phyloP scores from a whole-genome alignment of 2,329 filamentous ascomycete species.

The Capronia coronata region DNA sequence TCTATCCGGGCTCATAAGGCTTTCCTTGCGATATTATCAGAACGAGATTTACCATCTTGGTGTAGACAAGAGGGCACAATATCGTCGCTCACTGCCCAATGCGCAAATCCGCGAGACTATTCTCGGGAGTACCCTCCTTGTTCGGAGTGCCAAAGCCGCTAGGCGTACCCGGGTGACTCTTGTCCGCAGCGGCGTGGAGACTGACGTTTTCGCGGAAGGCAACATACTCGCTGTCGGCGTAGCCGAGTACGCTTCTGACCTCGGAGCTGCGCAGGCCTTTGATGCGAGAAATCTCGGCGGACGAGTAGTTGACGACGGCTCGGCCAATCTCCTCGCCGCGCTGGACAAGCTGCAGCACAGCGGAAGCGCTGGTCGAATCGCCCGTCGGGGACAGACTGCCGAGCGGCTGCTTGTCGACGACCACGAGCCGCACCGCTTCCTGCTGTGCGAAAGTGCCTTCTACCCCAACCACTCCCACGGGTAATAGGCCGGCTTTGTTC shows the following conservation, averaged over 20 bases:
- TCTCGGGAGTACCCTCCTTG: slow-evolving; percentile 21
- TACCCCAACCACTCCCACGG: slow-evolving; percentile 83
- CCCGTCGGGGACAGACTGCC: slow-evolving; percentile 32
- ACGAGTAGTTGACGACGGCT: slow-evolving; percentile 88
- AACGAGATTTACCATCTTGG: too few relatives aligned
- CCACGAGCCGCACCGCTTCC: slow-evolving; percentile 80
- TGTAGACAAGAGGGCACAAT: not conserved
- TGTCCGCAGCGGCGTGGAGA: slow-evolving; percentile 38
- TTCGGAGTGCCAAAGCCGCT: slow-evolving; percentile 17
- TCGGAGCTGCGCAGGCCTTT: slow-evolving; percentile 76
- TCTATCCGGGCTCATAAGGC: not conserved
- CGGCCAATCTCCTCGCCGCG: slow-evolving; percentile 68
- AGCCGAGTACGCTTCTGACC: slow-evolving; percentile 74
- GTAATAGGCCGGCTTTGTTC: slow-evolving; percentile 79
- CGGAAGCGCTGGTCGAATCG: slow-evolving; percentile 13
- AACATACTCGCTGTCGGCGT: slow-evolving; percentile 91
- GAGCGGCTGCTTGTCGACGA: slow-evolving; percentile 56
- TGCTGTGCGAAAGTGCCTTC: slow-evolving; percentile 85
- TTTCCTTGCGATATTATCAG: too few relatives aligned
- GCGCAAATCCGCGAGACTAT: slow-evolving; percentile 21
- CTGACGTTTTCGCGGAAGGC: slow-evolving; percentile 83
- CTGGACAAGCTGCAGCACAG: slow-evolving; percentile 25
- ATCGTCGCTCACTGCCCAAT: not conserved
- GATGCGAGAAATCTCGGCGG: slow-evolving; percentile 73
- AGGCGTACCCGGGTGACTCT: slow-evolving; percentile 25